Evolutionary conservation across 768 basidiomycete species (phyloP), one percentile per base, ranked within the genome.

Genomic region (Boletus bicolor): DNA sequence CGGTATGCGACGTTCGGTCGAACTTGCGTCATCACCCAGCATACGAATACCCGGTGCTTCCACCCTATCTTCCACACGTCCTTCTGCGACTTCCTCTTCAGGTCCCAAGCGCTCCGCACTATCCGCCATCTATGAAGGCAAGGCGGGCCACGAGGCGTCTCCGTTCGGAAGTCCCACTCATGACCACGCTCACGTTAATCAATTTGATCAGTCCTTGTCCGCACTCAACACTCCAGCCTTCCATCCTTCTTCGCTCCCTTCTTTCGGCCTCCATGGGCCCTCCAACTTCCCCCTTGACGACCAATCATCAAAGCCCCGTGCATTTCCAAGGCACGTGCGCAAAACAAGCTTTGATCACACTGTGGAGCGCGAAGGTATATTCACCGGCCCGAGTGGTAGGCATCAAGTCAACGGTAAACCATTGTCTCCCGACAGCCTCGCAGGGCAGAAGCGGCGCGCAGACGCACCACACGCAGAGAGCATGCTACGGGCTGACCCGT

Each of bases 341-440:
- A 97, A 97, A 78, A 92, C 93, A 44, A 93, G 91, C 72, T 96
- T 94, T 70, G 93, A 97, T 71, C 93, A 94, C 72, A 94, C 93
- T 4, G 86, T 95, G 39, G 80, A 82, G 37, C 82, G 81, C 60
- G 84, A 87, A 57, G 82, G 79, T 37, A 79, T 86, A 52, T 75
- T 84, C 55, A 66, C 76, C 32, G 82, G 81, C 41, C 72, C 83
- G 47, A 80, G 79, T 62, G 86, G 87, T 54, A 79, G 89, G 47
- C 89, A 92, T 73, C 88, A 91, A 69, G 85, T 90, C 59, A 88
- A 91, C 67, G 87, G 88, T 36, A 86, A 85, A 68, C 84, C 90
- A 38, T 70, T 84, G 59, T 77, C 82, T 42, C 80, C 84, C 54
- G 86, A 86, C 61, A 82, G 79, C 68, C 68, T 84, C 48, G 71